Percentiles rank a stretch among this genome's conserved stretches.
Conservation (phyloP, 2,329 filamentous ascomycete species). For the Epichloe gansuensis region DNA sequence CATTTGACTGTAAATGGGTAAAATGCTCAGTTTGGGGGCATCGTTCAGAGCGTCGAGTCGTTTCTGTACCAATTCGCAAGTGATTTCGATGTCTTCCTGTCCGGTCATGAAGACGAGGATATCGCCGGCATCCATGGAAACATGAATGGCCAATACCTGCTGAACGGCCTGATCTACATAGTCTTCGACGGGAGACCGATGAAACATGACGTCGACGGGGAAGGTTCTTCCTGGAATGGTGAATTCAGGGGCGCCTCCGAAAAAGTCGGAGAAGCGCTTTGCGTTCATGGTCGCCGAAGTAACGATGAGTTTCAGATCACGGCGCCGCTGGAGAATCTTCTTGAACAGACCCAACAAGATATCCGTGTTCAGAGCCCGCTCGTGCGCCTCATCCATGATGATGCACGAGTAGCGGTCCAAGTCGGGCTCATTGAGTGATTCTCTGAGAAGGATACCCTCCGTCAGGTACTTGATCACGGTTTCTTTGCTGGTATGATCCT, state of each 20-base stretch:
- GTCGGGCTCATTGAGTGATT: slow-evolving; percentile 84
- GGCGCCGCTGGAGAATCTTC: slow-evolving; percentile 78
- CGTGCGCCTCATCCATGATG: slow-evolving; percentile 99
- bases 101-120: slow-evolving; percentile 99
- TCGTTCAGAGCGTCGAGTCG: slow-evolving; percentile 81
- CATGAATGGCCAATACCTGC: slow-evolving; percentile 88
- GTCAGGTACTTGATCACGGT: slow-evolving; percentile 99
- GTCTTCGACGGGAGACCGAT: slow-evolving; percentile 87
- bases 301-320: slow-evolving; percentile 91
- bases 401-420: slow-evolving; percentile 94
- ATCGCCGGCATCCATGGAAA: slow-evolving; percentile 84
- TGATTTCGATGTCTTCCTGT: slow-evolving; percentile 95
- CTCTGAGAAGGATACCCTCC: slow-evolving; percentile 84
- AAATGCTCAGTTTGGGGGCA: slow-evolving; percentile 82
- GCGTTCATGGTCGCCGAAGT: slow-evolving; percentile 99
- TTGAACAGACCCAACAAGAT: slow-evolving; percentile 96
- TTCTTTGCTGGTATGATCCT: slow-evolving; percentile 92
- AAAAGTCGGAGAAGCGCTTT: slow-evolving; percentile 91
- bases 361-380: slow-evolving; percentile 90
- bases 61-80: slow-evolving; percentile 85
- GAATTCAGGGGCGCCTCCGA: slow-evolving; percentile 90
- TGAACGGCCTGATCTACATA: slow-evolving; percentile 97
- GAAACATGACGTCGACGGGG: slow-evolving; percentile 92
- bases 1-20: slow-evolving; percentile 99
- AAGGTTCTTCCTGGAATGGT: slow-evolving; percentile 93